Percentiles rank a stretch among this genome's conserved stretches.
Conservation (phyloP, 2,329 filamentous ascomycete genomes). For the Paracoccidioides brasiliensis region DNA sequence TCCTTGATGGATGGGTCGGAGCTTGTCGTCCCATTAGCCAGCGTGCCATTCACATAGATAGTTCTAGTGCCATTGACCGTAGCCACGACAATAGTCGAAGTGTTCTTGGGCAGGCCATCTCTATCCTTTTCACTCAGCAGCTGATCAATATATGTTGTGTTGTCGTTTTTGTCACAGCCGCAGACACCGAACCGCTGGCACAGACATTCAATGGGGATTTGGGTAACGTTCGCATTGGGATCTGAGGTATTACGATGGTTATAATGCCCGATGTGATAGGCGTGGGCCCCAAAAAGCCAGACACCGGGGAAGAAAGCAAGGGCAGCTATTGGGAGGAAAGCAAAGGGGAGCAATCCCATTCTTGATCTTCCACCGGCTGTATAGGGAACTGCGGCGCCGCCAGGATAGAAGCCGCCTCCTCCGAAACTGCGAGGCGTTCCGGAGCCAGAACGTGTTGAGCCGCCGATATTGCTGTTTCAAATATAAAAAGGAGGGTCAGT, state of each 20-base stretch:
- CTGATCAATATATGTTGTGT: constrained; percentile 30
- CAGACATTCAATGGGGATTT: constrained; percentile 42
- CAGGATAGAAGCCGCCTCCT: constrained; percentile 41
- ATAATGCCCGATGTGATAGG: constrained; percentile 40
- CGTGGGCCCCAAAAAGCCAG: constrained; percentile 44
- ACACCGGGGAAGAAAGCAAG: constrained; percentile 39
- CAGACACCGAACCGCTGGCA: constrained; percentile 43
- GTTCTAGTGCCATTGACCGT: constrained; percentile 31
- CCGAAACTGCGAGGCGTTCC: constrained; percentile 32
- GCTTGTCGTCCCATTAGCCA: constrained; percentile 34
- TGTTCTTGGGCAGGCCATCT: constrained; percentile 22
- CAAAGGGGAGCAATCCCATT: constrained; percentile 37
- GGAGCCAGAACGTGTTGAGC: constrained; percentile 10
- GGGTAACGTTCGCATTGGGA: constrained; percentile 32
- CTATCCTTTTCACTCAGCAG: constrained; percentile 30
- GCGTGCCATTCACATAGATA: constrained; percentile 37
- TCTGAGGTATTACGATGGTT: constrained; percentile 35
- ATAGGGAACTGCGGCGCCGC: constrained; percentile 42
- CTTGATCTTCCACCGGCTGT: constrained; percentile 32
- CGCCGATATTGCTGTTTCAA: constrained; percentile 8
- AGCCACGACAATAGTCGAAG: constrained; percentile 22
- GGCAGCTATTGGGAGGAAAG: constrained; percentile 36
- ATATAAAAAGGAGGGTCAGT: not conserved
- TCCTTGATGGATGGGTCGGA: constrained; percentile 16
- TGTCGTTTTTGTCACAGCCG: constrained; percentile 42